Percentiles rank a stretch among this genome's conserved stretches.
phyloP scores from a whole-genome alignment of 768 basidiomycete species.

The Pleurotus citrinopileatus region DNA sequence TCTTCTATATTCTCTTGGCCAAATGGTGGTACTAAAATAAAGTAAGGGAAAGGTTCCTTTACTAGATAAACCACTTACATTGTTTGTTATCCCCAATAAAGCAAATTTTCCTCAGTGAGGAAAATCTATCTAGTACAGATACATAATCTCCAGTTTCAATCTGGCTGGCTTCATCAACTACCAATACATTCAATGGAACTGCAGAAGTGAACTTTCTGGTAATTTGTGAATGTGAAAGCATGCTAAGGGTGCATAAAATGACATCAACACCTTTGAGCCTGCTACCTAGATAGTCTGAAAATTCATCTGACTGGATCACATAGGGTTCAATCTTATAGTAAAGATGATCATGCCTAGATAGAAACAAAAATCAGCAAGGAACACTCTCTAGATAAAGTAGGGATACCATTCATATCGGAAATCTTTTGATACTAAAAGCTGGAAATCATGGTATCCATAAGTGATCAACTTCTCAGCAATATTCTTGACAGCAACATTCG shows the following conservation, averaged over 20 bases:
- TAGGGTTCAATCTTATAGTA: constrained; percentile 49
- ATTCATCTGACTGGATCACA: constrained; percentile 48
- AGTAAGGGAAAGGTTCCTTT: constrained; percentile 13
- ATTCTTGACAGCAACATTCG: constrained; percentile 87
- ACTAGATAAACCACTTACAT: constrained; percentile 35
- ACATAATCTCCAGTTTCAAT: constrained; percentile 51
- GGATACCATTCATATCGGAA: constrained; percentile 66
- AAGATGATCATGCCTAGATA: constrained; percentile 75
- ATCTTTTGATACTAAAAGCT: constrained; percentile 64
- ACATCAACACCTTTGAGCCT: constrained; percentile 40
- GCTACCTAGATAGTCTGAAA: constrained; percentile 17
- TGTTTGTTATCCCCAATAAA: constrained; percentile 72
- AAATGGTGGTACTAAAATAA: constrained; percentile 68
- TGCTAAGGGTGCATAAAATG: constrained; percentile 73
- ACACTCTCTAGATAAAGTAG: neutral
- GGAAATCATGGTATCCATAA: constrained; percentile 54
- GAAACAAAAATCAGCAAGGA: constrained; percentile 11
- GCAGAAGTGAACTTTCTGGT: constrained; percentile 22
- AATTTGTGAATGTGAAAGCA: constrained; percentile 53
- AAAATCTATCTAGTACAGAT: constrained; percentile 35
- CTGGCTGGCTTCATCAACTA: constrained; percentile 68
- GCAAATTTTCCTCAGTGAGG: constrained; percentile 45
- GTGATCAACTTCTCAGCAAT: constrained; percentile 78
- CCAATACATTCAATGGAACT: constrained; percentile 45
- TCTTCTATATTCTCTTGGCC: constrained; percentile 66